Percentiles rank a stretch among this genome's conserved stretches.
Conservation (phyloP, 352 stramenopile species). For the Phytophthora chlamydospora region DNA sequence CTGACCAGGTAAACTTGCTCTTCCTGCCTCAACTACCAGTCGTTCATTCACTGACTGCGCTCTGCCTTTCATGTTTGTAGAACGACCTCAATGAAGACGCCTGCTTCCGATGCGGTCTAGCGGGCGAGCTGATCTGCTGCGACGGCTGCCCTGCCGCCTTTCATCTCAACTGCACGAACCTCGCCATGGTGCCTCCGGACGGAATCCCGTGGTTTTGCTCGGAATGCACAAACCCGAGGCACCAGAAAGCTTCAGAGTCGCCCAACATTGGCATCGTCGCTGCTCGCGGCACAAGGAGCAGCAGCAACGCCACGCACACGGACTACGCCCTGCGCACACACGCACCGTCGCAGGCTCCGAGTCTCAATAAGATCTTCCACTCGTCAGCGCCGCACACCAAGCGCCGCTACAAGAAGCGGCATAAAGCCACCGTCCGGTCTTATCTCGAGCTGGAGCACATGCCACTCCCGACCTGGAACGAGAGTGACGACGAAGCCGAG, state of each 20-base stretch:
- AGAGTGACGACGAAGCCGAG: conserved; percentile 43
- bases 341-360: conserved; percentile 47
- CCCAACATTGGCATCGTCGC: conserved; percentile 12
- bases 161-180: conserved; percentile 79
- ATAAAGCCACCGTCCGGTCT: conserved; percentile 49
- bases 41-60: conserved; percentile 11
- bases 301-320: conserved; percentile 12
- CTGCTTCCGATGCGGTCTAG: conserved; percentile 74
- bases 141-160: conserved; percentile 81
- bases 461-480: conserved; percentile 55
- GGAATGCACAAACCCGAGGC: conserved; percentile 62
- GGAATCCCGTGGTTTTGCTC: conserved; percentile 74
- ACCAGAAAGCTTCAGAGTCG: conserved; percentile 34
- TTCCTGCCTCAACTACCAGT: too few species aligned
- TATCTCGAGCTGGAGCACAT: conserved; percentile 74
- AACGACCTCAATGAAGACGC: conserved; percentile 85
- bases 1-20: conserved; percentile 53
- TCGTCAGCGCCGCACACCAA: conserved; percentile 31
- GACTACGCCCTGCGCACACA: conserved; percentile 49
- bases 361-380: conserved; percentile 72
- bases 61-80: conserved; percentile 27
- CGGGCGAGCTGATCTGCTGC: conserved; percentile 81
- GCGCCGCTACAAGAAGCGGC: conserved; percentile 66
- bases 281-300: conserved; percentile 26
- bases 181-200: conserved; percentile 57